These are phyloP conservation scores for Juglanconis juglandina DNA, from an alignment of 2,329 filamentous ascomycete genomes.

Conservation along the genomic window DNA sequence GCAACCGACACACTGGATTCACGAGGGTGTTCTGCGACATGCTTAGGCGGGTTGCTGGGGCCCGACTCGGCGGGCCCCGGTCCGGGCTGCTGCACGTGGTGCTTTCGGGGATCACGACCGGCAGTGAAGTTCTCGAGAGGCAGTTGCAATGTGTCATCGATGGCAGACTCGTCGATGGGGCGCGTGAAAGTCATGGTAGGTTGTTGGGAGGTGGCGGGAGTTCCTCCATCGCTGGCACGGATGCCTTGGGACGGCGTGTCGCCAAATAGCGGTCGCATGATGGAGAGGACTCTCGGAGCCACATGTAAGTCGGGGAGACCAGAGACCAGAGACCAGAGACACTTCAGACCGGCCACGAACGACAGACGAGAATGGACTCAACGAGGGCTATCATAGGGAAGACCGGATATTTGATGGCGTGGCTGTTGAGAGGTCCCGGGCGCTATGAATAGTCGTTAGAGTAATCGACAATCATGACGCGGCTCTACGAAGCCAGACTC, in stretches of 20 bases:
- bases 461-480: neutral
- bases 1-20: slow-evolving; percentile 10
- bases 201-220: slow-evolving; percentile 29
- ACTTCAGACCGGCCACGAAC: neutral
- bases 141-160: slow-evolving; percentile 38
- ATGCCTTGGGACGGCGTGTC: slow-evolving; percentile 40
- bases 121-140: slow-evolving; percentile 25
- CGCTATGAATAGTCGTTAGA: neutral
- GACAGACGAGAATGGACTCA: neutral
- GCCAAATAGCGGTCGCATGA: slow-evolving; percentile 45
- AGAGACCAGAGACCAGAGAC: neutral
- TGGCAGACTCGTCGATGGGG: slow-evolving; percentile 46
- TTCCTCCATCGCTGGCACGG: slow-evolving; percentile 35
- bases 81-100: slow-evolving; percentile 18
- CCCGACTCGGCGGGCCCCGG: slow-evolving; percentile 1
- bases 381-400: slow-evolving; percentile 9
- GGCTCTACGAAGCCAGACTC: neutral
- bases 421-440: neutral
- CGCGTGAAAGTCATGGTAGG: slow-evolving; percentile 46
- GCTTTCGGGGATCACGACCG: slow-evolving; percentile 33
- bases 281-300: slow-evolving; percentile 1
- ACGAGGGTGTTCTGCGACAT: slow-evolving; percentile 6
- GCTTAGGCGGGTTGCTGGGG: slow-evolving; percentile 10
- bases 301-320: slow-evolving; percentile 13
- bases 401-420: neutral